These are phyloP conservation scores for Talaromyces trachyspermus DNA, from an alignment of 495 filamentous ascomycete species.

Conservation along the genomic window DNA sequence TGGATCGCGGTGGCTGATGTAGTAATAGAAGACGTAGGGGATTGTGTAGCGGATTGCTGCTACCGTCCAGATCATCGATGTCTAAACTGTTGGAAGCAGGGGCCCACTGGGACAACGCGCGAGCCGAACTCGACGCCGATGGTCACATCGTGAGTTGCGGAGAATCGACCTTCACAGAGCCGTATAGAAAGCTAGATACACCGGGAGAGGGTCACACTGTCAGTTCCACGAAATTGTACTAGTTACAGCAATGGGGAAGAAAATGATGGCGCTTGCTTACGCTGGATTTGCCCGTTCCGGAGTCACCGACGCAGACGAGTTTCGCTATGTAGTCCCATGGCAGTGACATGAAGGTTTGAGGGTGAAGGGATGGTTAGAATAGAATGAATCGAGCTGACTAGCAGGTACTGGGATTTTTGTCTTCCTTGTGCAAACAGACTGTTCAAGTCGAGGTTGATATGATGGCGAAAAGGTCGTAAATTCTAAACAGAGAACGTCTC, in stretches of 20 bases:
- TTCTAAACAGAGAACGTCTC: too few relatives aligned
- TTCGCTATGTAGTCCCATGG: conserved; percentile 99
- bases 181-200: conserved; percentile 89
- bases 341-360: conserved; percentile 53
- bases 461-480: too few relatives aligned
- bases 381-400: too few relatives aligned
- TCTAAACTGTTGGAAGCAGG: conserved; percentile 43
- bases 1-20: conserved; percentile 3
- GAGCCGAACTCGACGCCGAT: conserved; percentile 98
- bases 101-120: conserved; percentile 85
- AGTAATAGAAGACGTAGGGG: too few relatives aligned
- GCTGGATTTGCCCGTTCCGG: conserved; percentile 83
- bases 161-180: conserved; percentile 95
- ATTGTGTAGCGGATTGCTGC: conserved; percentile 6
- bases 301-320: conserved; percentile 94
- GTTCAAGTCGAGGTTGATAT: too few relatives aligned
- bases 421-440: too few relatives aligned
- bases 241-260: too few relatives aligned
- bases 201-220: not conserved
- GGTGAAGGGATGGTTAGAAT: too few relatives aligned
- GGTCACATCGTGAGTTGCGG: conserved; percentile 87
- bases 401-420: too few relatives aligned
- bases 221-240: conserved; percentile 3
- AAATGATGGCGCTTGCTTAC: too few relatives aligned
- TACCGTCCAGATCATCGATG: conserved; percentile 19